Evolutionary conservation across 176 grass and related monocot genomes (phyloP).

Genomic region (Puya raimondii): DNA sequence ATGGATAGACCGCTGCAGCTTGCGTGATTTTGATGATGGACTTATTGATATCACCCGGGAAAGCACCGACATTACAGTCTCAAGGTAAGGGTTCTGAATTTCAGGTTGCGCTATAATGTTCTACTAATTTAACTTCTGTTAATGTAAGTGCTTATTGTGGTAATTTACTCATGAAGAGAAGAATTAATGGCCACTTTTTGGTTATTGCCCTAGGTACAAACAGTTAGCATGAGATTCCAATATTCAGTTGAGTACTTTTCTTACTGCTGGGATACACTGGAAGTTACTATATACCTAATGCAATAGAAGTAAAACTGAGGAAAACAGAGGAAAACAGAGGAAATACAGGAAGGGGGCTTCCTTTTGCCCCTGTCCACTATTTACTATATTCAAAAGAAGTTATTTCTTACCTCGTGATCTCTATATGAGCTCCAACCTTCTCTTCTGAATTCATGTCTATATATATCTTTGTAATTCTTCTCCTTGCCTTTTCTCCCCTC

Average conservation of each 20-base stretch:
- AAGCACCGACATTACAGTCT: conserved; percentile 77
- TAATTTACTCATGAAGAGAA: background rate
- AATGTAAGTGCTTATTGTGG: background rate
- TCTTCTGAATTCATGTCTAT: no score
- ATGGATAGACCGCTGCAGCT: conserved; percentile 68
- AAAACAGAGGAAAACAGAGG: no score
- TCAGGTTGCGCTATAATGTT: background rate
- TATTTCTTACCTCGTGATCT: no score
- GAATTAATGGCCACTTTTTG: background rate
- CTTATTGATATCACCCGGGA: conserved; percentile 68
- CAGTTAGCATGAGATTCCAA: background rate
- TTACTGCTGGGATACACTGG: no score
- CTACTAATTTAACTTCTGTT: background rate
- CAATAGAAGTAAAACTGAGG: no score
- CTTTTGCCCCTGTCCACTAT: no score
- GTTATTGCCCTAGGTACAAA: background rate
- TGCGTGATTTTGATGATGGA: conserved; percentile 69
- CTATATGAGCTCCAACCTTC: no score
- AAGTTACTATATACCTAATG: no score
- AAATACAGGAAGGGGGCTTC: no score
- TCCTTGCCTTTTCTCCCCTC: no score
- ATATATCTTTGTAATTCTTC: no score
- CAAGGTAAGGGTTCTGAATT: conserved; percentile 19
- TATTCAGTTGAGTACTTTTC: background rate
- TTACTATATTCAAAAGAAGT: no score